A percentile compares a stretch with the other conserved stretches of the same genome.
Conservation (phyloP, 2,329 filamentous ascomycete species). For the Verticillium tricorpus region DNA sequence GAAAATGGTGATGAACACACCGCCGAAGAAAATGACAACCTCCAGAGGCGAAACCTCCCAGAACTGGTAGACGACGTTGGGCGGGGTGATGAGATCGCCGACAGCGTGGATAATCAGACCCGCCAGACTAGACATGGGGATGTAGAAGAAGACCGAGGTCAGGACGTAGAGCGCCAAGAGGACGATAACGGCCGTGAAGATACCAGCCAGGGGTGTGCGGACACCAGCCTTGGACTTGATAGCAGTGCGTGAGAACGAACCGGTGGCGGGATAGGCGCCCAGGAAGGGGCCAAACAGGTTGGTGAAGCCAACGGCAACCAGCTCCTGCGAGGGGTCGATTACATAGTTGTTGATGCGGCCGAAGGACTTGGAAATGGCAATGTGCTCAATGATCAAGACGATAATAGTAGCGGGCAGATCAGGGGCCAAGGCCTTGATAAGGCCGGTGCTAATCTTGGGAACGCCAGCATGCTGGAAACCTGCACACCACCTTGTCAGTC, state of each 20-base stretch:
- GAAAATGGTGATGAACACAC: conserved; percentile 57
- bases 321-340: conserved; percentile 73
- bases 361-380: conserved; percentile 80
- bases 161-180: conserved; percentile 74
- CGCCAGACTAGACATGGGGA: conserved; percentile 65
- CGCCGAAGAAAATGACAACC: conserved; percentile 68
- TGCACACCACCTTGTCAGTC: conserved; percentile 15
- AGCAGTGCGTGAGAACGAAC: conserved; percentile 61
- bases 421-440: conserved; percentile 59
- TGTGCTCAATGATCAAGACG: conserved; percentile 77
- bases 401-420: conserved; percentile 72
- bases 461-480: conserved; percentile 68
- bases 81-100: conserved; percentile 68
- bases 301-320: conserved; percentile 71
- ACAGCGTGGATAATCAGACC: conserved; percentile 83
- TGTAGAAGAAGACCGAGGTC: conserved; percentile 76
- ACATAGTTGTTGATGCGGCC: conserved; percentile 75
- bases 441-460: conserved; percentile 53
- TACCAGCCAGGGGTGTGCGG: conserved; percentile 70
- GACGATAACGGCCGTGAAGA: conserved; percentile 73
- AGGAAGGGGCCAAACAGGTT: conserved; percentile 74
- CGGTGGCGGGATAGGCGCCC: conserved; percentile 45
- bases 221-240: conserved; percentile 84
- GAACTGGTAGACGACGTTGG: conserved; percentile 71
- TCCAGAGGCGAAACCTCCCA: conserved; percentile 74